Evolutionary conservation across 176 grass and related monocot genomes (phyloP), one percentile per base, ranked within the genome.

Genomic region (Melocanna baccifera): DNA sequence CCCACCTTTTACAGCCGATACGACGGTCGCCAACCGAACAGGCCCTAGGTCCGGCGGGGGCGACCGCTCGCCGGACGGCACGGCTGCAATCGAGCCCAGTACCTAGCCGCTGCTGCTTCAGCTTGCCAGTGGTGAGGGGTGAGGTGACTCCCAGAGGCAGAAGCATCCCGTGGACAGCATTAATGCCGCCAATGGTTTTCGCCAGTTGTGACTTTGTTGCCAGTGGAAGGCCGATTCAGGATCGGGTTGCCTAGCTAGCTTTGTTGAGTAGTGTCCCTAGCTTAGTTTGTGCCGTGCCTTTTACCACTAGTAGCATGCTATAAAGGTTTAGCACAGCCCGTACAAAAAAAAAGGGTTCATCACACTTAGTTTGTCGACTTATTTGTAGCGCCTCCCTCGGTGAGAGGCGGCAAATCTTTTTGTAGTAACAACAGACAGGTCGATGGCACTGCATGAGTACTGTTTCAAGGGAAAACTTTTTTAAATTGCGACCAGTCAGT

Each of bases 131-230:
- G n/a, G 59, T 1, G 76, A 4, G 14, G 55, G 65, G 23, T 9
- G 28, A 3, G 18, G 11, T 14, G 46, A 48, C 26, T 12, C n/a
- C 26, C 34, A 25, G 55, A 36, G 78, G 63, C 52, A 16, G 65
- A 58, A 14, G 28, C 56, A 19, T 50, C 57, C 75, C 69, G 51
- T 85, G 76, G 81, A 85, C 63, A 68, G 16, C 70, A 81, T 85
- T 32, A 70, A 76, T 62, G 83, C 52, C 62, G 62, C 83, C 71
- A 41, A 81, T 81, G 87, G 81, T 89, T 85, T 81, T 39, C 5
- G 30, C 18, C 62, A n/a, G 40, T 42, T 22, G 50, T 66, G 48
- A 9, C 36, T 50, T 70, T 30, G 0, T 70, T 9, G 66, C 67
- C 56, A 84, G 69, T 68, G 51, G 62, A 50, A 45, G 34, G 51